A percentile compares a stretch with the other conserved stretches of the same genome.
Evolutionary conservation across 305 asterid genomes (phyloP).

Genomic region (Withania somnifera): DNA sequence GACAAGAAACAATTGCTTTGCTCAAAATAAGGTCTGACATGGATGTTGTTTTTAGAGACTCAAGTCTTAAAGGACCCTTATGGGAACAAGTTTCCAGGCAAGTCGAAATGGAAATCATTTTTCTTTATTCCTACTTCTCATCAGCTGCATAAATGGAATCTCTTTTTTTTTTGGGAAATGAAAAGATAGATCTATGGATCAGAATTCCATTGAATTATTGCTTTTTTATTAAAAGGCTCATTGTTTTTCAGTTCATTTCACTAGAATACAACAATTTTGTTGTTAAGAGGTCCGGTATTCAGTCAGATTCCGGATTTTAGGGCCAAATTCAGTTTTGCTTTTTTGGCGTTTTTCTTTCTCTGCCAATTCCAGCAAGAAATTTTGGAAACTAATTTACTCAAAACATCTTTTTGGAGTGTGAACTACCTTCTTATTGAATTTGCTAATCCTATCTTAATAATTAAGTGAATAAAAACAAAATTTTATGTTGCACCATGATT

Average conservation of each 20-base stretch:
- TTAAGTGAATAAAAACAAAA: background rate
- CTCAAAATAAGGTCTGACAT: constrained; percentile 78
- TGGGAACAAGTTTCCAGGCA: constrained; percentile 99
- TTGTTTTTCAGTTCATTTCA: constrained; percentile 26
- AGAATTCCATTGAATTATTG: constrained; percentile 23
- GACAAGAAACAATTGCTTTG: constrained; percentile 78
- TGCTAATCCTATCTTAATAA: background rate
- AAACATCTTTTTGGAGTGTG: background rate
- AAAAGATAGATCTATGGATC: constrained; percentile 21
- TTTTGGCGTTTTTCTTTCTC: constrained; percentile 34
- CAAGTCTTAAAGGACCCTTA: constrained; percentile 90
- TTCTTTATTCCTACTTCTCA: background rate
- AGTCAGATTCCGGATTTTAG: constrained; percentile 29
- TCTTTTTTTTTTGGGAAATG: background rate
- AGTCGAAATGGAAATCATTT: background rate
- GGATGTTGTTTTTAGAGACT: constrained; percentile 70
- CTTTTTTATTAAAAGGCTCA: constrained; percentile 13
- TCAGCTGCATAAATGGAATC: background rate
- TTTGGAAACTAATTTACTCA: background rate
- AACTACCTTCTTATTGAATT: background rate
- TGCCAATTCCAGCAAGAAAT: constrained; percentile 27
- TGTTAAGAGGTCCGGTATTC: constrained; percentile 35
- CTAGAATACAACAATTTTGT: constrained; percentile 32
- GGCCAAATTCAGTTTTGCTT: constrained; percentile 21
- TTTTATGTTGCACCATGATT: background rate